Base-by-base conservation (phyloP, 495 filamentous ascomycete genomes). In the Penicillium desertorum region DNA sequence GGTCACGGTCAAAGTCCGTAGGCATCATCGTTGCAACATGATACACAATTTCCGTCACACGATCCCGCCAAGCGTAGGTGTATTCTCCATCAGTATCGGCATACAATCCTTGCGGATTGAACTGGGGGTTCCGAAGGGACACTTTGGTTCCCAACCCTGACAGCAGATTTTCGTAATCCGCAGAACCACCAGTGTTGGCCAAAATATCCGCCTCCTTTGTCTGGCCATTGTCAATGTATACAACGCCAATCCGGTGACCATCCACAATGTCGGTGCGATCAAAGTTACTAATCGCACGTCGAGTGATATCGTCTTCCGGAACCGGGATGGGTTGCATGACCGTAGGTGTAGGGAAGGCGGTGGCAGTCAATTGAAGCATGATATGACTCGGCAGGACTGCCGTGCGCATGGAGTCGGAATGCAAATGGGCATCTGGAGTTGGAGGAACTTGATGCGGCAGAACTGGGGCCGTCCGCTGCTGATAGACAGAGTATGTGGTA, bases 1-100 rank as follows among this genome's bases (percentile, higher is more conserved):
- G 84, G 64, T 97, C 91, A 41, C 82, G 77, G 29, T 88, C 83
- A 25, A 86, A 76, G 67, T 92, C 81, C 19, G 90, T 94, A 11
- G 95, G 95, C 95, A 99, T 99, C 81, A 96, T 88, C 12, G 92
- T 98, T 3, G 90, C 87, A 43, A 97, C 86, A 68, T 99, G 95
- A 69, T 92, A 99, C 14, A 97, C 87, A 30, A 99, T 88, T 67
- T 98, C 94, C 0, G 92, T 94, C 52, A 96, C 91, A 16, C 91
- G 81, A 67, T 98, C 93, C 19, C 91, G 86, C 94, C 94, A 99
- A 62, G 90, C 92, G 65, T 88, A 92, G 3, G 91, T 88, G 67
- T 86, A 89, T 58, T 90, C 81, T 17, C 95, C 95, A 70, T 99
- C 95, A 0, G 76, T 77, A 61, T 94, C 84, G 47, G 81, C 76